A percentile compares a stretch with the other conserved stretches of the same genome.
These are phyloP conservation scores for Bisporella sp. DNA, from an alignment of 2,329 filamentous ascomycete species.

Conservation along the genomic window DNA sequence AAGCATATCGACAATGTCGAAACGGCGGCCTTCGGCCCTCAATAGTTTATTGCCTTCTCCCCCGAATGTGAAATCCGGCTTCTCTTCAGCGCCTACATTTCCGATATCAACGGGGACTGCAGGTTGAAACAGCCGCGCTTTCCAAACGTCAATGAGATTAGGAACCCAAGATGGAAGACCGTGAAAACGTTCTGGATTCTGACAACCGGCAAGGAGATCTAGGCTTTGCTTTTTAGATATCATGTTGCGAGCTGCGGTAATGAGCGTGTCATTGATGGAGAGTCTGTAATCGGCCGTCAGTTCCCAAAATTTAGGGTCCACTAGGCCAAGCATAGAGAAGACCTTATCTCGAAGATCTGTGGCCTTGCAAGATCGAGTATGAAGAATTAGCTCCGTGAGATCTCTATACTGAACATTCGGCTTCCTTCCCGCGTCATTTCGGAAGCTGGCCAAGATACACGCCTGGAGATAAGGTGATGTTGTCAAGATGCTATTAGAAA, in stretches of 20 bases:
- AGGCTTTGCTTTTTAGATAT: neutral
- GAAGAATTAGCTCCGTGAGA: neutral
- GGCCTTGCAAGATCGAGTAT: neutral
- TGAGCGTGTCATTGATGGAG: neutral
- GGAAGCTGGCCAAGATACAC: neutral
- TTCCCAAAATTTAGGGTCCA: neutral
- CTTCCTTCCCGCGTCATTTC: neutral
- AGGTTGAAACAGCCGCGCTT: neutral
- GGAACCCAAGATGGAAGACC: neutral
- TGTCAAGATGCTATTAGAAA: neutral
- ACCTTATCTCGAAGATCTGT: conserved; percentile 1
- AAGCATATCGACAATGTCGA: neutral
- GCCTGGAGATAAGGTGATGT: neutral
- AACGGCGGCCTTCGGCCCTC: neutral
- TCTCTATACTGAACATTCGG: neutral
- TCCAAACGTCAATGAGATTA: neutral
- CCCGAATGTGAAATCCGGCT: neutral
- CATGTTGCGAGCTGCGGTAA: neutral
- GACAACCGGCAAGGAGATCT: neutral
- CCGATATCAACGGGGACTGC: neutral
- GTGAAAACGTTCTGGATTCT: neutral
- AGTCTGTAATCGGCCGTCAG: neutral
- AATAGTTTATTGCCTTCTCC: neutral
- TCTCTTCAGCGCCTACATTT: neutral
- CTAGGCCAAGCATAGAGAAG: neutral